phyloP scores from a whole-genome alignment of 1,139 yeast species.

The Hanseniaspora uvarum region DNA sequence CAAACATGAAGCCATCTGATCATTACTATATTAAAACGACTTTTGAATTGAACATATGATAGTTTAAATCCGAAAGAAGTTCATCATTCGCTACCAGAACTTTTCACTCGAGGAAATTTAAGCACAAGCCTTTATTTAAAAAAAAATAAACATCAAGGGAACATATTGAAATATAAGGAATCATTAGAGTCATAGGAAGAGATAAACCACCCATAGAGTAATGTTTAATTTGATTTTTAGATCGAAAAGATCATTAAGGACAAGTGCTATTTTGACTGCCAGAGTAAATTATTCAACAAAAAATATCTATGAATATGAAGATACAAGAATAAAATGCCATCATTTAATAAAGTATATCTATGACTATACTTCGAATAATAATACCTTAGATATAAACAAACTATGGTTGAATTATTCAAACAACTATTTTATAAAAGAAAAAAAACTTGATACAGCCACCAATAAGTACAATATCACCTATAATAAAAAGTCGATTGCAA shows the following conservation, averaged over 20 bases:
- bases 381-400: constrained; percentile 9
- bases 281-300: background rate
- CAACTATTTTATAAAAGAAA: constrained; percentile 8
- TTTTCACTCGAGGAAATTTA: too few species aligned
- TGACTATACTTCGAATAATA: constrained; percentile 10
- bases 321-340: constrained; percentile 14
- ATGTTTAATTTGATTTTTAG: background rate
- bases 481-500: background rate
- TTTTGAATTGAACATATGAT: background rate
- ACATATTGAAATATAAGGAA: background rate
- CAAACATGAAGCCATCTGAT: constrained; percentile 6
- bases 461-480: background rate
- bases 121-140: background rate
- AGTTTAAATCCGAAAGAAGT: background rate
- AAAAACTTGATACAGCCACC: background rate
- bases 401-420: constrained; percentile 12
- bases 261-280: background rate
- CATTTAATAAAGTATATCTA: constrained; percentile 12
- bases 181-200: background rate
- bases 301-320: constrained; percentile 1
- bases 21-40: constrained; percentile 5
- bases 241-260: background rate
- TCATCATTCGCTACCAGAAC: too few species aligned
- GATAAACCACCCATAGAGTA: too few species aligned
- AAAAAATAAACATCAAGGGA: background rate